Conservation (phyloP, 2,329 filamentous ascomycete species). For the Stachybotrys elegans region DNA sequence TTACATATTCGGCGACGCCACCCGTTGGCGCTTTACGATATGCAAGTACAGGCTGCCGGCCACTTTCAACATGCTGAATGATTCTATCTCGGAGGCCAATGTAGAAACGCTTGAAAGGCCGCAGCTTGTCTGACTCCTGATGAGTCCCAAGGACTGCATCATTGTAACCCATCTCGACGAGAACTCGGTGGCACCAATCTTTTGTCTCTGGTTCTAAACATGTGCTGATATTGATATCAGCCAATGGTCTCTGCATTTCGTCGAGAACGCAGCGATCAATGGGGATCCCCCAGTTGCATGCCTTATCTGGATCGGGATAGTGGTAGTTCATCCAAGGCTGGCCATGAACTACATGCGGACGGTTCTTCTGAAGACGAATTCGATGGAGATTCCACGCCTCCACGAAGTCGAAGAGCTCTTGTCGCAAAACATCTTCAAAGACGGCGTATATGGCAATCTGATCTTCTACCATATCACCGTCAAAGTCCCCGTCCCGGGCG, state of each 20-base stretch:
- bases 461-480: conserved; percentile 5
- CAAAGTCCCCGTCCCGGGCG: conserved; percentile 5
- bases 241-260: conserved; percentile 2
- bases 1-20: conserved; percentile 1
- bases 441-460: conserved; percentile 7
- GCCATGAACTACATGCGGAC: conserved; percentile 4
- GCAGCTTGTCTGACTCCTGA: not conserved
- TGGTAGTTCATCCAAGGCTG: conserved; percentile 6
- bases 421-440: not conserved
- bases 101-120: conserved; percentile 1
- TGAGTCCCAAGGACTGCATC: not conserved
- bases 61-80: not conserved
- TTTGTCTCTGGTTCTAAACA: conserved; percentile 1
- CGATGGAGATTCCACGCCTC: conserved; percentile 3
- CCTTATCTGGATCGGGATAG: conserved; percentile 5
- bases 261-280: conserved; percentile 2
- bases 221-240: conserved; percentile 1
- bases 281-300: conserved; percentile 2
- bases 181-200: not conserved
- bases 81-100: conserved; percentile 1
- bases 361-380: conserved; percentile 4
- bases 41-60: not conserved
- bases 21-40: conserved; percentile 1
- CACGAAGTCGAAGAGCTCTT: conserved; percentile 6
- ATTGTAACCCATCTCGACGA: conserved; percentile 1